These are phyloP conservation scores for Theileria annulata DNA, from an alignment of 169 alveolate species.

Conservation along the genomic window DNA sequence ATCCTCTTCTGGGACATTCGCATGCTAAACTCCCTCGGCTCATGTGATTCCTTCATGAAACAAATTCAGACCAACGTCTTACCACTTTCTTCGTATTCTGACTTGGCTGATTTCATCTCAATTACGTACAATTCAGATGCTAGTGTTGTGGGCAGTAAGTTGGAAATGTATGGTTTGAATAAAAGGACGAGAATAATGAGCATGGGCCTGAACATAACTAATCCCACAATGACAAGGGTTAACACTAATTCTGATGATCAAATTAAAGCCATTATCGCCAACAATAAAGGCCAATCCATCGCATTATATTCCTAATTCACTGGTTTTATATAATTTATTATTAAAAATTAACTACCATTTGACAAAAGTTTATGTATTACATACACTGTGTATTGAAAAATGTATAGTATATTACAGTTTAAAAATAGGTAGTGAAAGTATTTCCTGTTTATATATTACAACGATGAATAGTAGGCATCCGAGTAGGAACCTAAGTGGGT, in stretches of 20 bases:
- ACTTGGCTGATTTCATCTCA: slow-evolving; percentile 50
- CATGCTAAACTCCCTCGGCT: slow-evolving; percentile 55
- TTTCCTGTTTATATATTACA: slow-evolving; percentile 37
- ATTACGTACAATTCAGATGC: neutral
- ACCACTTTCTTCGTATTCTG: slow-evolving; percentile 40
- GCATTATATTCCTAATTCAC: neutral
- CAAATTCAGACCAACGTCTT: slow-evolving; percentile 20
- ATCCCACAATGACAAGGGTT: slow-evolving; percentile 44
- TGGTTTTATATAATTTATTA: neutral
- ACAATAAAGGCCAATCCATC: slow-evolving; percentile 13
- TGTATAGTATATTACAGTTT: neutral
- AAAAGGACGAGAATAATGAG: slow-evolving; percentile 12
- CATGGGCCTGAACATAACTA: slow-evolving; percentile 1
- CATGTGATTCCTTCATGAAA: slow-evolving; percentile 55
- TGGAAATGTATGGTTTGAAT: slow-evolving; percentile 40
- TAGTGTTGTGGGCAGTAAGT: slow-evolving; percentile 11
- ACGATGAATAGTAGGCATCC: slow-evolving; percentile 29
- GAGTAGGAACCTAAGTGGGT: slow-evolving; percentile 41
- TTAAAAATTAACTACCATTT: neutral
- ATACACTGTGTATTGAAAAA: neutral
- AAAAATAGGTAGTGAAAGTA: neutral
- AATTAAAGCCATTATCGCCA: slow-evolving; percentile 22
- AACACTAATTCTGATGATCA: slow-evolving; percentile 39
- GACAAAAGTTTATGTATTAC: neutral
- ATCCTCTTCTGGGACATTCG: slow-evolving; percentile 66